phyloP scores from a whole-genome alignment of 176 grass and related monocot species.

The Pharus latifolius region DNA sequence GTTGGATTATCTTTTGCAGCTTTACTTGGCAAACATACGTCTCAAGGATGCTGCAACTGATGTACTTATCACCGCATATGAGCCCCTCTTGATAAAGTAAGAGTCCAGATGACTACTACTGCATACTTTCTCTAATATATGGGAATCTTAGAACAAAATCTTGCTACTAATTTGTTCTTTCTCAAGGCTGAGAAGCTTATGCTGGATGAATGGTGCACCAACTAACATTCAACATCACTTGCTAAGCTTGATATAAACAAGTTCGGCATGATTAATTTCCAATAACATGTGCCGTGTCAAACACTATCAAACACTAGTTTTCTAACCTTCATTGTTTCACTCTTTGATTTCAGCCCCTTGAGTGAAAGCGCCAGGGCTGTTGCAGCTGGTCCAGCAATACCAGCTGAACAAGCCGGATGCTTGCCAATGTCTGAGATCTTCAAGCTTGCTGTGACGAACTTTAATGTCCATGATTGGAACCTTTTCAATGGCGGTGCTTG shows the following conservation, averaged over 20 bases:
- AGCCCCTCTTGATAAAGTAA: slow-evolving; percentile 74
- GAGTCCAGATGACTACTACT: neutral
- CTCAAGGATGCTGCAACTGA: slow-evolving; percentile 73
- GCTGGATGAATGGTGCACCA: neutral
- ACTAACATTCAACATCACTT: neutral
- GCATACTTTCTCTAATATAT: neutral
- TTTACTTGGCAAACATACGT: slow-evolving; percentile 86
- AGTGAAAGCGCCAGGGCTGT: slow-evolving; percentile 50
- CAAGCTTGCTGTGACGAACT: slow-evolving; percentile 55
- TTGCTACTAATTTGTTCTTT: neutral
- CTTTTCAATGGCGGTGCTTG: slow-evolving; percentile 41
- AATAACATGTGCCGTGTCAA: neutral
- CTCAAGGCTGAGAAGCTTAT: neutral
- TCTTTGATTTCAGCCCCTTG: slow-evolving; percentile 57
- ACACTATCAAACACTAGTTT: too few species aligned
- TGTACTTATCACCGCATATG: slow-evolving; percentile 65
- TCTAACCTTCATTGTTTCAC: too few species aligned
- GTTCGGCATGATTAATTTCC: neutral
- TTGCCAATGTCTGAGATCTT: slow-evolving; percentile 73
- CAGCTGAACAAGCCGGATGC: slow-evolving; percentile 59
- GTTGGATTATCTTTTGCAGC: slow-evolving; percentile 32
- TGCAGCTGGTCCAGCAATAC: slow-evolving; percentile 50
- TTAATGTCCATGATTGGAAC: slow-evolving; percentile 82
- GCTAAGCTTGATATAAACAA: neutral
- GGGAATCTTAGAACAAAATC: neutral